These are phyloP conservation scores for Exobasidium cylindrosporum DNA, from an alignment of 1,284 basidiomycete genomes.

Conservation along the genomic window DNA sequence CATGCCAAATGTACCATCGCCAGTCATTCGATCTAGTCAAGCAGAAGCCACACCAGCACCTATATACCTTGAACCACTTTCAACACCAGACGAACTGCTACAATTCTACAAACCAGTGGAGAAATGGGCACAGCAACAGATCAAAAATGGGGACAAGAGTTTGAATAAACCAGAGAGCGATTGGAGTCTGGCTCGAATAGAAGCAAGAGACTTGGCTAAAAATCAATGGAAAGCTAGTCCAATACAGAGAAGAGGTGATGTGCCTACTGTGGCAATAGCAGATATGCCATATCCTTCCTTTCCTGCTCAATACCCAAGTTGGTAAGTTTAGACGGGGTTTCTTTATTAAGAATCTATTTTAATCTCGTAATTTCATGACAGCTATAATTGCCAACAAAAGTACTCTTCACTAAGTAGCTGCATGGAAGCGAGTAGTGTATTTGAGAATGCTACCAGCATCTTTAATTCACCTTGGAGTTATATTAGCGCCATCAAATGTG, in stretches of 20 bases:
- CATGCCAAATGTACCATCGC: neutral
- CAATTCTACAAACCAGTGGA: slow-evolving; percentile 27
- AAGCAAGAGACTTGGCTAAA: neutral
- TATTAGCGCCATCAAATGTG: slow-evolving; percentile 63
- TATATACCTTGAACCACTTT: slow-evolving; percentile 15
- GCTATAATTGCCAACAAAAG: slow-evolving; percentile 30
- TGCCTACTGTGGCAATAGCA: slow-evolving; percentile 28
- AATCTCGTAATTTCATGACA: neutral
- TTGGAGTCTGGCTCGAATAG: neutral
- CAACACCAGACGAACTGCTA: slow-evolving; percentile 32
- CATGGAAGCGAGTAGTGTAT: slow-evolving; percentile 34
- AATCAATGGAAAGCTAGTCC: slow-evolving; percentile 1
- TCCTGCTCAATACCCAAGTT: slow-evolving; percentile 33
- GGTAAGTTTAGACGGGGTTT: slow-evolving; percentile 13
- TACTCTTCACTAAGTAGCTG: slow-evolving; percentile 37
- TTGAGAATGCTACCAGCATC: slow-evolving; percentile 36
- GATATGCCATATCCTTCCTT: slow-evolving; percentile 31
- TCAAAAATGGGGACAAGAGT: slow-evolving; percentile 11
- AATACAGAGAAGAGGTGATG: slow-evolving; percentile 15
- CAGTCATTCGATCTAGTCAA: neutral
- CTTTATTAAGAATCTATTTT: neutral
- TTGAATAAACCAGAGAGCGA: neutral
- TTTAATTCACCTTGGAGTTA: slow-evolving; percentile 40
- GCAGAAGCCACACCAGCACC: slow-evolving; percentile 20
- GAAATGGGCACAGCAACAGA: neutral